These are phyloP conservation scores for Alternaria brassicae DNA, from an alignment of 2,329 filamentous ascomycete genomes.

Conservation along the genomic window DNA sequence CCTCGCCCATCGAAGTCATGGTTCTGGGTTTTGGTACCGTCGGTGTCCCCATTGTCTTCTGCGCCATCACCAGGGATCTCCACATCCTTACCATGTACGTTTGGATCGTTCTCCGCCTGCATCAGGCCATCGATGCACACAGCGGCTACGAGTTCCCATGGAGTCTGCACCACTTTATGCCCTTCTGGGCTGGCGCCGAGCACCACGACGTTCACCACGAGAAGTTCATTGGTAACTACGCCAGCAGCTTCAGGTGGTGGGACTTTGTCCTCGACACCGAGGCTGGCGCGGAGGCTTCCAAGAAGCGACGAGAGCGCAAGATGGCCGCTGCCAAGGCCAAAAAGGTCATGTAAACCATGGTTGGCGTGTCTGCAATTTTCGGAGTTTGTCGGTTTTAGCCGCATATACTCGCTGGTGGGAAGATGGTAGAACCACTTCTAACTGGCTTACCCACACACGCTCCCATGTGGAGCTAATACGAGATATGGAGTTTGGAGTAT, in stretches of 20 bases:
- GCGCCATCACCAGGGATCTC: conserved; percentile 80
- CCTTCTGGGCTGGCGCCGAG: conserved; percentile 96
- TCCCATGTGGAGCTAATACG: conserved; percentile 17
- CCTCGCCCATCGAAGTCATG: conserved; percentile 96
- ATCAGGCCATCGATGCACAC: conserved; percentile 98
- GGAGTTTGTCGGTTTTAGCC: conserved; percentile 22
- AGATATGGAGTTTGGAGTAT: conserved; percentile 34
- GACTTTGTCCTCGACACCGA: conserved; percentile 94
- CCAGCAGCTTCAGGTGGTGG: conserved; percentile 99
- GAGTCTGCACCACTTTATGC: conserved; percentile 92
- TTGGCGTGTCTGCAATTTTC: not conserved
- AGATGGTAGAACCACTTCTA: conserved; percentile 7
- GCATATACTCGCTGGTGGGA: not conserved
- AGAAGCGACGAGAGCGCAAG: conserved; percentile 82
- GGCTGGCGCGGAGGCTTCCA: conserved; percentile 84
- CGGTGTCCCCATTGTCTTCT: conserved; percentile 82
- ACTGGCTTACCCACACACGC: conserved; percentile 7
- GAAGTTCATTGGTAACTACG: conserved; percentile 97
- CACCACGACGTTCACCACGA: conserved; percentile 98
- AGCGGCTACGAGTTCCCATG: conserved; percentile 98
- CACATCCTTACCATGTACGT: conserved; percentile 98
- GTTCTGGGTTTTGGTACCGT: conserved; percentile 88
- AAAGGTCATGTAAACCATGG: conserved; percentile 60
- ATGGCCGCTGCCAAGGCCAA: conserved; percentile 54
- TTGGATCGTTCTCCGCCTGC: conserved; percentile 91